phyloP scores from a whole-genome alignment of 345 rosid genomes.

The Salix caprea region DNA sequence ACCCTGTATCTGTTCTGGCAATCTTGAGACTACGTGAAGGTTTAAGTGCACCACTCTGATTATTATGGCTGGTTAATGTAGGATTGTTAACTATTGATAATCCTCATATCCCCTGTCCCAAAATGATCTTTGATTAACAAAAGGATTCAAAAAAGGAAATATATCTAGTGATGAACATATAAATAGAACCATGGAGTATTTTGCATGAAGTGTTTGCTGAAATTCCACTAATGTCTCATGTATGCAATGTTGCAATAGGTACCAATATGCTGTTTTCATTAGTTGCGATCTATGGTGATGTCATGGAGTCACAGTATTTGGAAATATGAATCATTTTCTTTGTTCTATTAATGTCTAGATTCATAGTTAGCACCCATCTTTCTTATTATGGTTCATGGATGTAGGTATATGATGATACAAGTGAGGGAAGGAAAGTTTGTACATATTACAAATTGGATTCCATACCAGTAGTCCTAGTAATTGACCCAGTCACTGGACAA shows the following conservation, averaged over 20 bases:
- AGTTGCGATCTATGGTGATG: neutral
- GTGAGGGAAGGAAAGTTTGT: conserved; percentile 90
- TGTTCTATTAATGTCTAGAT: neutral
- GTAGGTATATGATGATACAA: conserved; percentile 83
- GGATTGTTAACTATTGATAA: neutral
- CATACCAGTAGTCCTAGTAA: conserved; percentile 81
- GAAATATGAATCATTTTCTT: conserved; percentile 1
- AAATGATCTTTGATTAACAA: neutral
- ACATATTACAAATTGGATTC: conserved; percentile 81
- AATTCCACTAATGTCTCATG: neutral
- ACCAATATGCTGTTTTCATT: neutral
- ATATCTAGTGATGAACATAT: neutral
- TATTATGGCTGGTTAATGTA: neutral
- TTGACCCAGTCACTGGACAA: conserved; percentile 96
- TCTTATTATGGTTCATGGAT: conserved; percentile 9
- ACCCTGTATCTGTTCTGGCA: neutral
- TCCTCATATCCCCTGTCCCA: neutral
- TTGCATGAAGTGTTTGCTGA: neutral
- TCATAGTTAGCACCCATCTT: neutral
- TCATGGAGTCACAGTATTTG: neutral
- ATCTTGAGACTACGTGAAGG: neutral
- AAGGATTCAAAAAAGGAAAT: neutral
- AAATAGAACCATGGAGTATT: neutral
- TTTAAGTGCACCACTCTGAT: neutral
- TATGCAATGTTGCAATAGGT: neutral